A percentile compares a stretch with the other conserved stretches of the same genome.
Conservation (phyloP, 371 early-diverging fungal species). For the Sanchytrium tribonematis region DNA sequence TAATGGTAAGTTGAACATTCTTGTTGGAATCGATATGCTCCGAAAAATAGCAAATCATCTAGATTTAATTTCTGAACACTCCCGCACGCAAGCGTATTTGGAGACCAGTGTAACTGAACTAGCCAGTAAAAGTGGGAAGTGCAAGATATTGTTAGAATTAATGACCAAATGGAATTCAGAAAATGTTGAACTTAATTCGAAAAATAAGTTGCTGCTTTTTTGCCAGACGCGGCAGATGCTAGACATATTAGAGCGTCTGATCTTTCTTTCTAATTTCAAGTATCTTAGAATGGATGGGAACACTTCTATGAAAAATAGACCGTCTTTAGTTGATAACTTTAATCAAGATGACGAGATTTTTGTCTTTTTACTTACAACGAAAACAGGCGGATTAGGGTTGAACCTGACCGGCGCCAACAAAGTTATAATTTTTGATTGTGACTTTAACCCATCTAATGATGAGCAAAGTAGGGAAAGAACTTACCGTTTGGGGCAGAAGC, state of each 20-base stretch:
- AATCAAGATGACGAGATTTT: slow-evolving; percentile 36
- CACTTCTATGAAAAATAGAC: slow-evolving; percentile 52
- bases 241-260: slow-evolving; percentile 57
- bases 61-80: too few relatives aligned
- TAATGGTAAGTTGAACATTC: slow-evolving; percentile 45
- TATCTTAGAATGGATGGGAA: slow-evolving; percentile 85
- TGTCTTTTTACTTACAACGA: slow-evolving; percentile 81
- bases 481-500: slow-evolving; percentile 76
- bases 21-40: slow-evolving; percentile 71
- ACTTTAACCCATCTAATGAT: slow-evolving; percentile 91
- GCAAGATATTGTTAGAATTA: slow-evolving; percentile 2
- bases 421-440: slow-evolving; percentile 89
- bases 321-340: slow-evolving; percentile 57
- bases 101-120: neutral
- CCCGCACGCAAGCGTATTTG: slow-evolving; percentile 5
- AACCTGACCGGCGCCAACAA: slow-evolving; percentile 84
- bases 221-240: slow-evolving; percentile 87
- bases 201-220: slow-evolving; percentile 56
- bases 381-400: slow-evolving; percentile 84
- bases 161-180: slow-evolving; percentile 10
- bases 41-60: slow-evolving; percentile 95
- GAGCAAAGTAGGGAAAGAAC: slow-evolving; percentile 87
- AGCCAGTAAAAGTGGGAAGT: slow-evolving; percentile 5
- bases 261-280: slow-evolving; percentile 16
- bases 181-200: slow-evolving; percentile 10